These are phyloP conservation scores for Starmerella khaoyaiensis DNA, from an alignment of 805 yeast species.

Conservation along the genomic window DNA sequence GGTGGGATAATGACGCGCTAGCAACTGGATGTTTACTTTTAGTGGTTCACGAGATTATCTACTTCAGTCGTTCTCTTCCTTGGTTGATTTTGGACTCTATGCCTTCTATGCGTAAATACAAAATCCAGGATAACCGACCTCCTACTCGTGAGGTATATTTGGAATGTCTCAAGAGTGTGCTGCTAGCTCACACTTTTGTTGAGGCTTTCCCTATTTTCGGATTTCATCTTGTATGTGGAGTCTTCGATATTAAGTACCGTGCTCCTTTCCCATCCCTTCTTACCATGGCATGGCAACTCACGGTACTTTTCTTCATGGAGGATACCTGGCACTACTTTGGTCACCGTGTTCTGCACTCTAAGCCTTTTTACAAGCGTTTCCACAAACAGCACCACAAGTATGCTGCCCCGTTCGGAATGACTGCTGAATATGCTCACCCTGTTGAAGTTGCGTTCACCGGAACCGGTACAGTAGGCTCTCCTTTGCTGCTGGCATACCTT, in stretches of 20 bases:
- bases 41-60: slow-evolving; percentile 70
- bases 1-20: slow-evolving; percentile 71
- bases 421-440: slow-evolving; percentile 98
- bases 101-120: slow-evolving; percentile 74
- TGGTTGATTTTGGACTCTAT: slow-evolving; percentile 81
- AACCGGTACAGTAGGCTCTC: slow-evolving; percentile 92
- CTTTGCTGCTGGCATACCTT: slow-evolving; percentile 67
- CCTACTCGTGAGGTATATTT: slow-evolving; percentile 78
- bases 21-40: slow-evolving; percentile 87
- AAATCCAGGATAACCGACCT: slow-evolving; percentile 75
- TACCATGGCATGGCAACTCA: slow-evolving; percentile 52
- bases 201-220: slow-evolving; percentile 97
- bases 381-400: slow-evolving; percentile 97
- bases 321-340: slow-evolving; percentile 97
- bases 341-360: slow-evolving; percentile 76
- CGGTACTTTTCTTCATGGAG: slow-evolving; percentile 69
- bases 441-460: slow-evolving; percentile 83
- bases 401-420: slow-evolving; percentile 93
- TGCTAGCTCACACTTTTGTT: slow-evolving; percentile 76
- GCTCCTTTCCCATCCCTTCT: slow-evolving; percentile 73
- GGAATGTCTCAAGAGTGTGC: slow-evolving; percentile 78
- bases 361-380: slow-evolving; percentile 76
- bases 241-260: slow-evolving; percentile 58
- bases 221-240: slow-evolving; percentile 82
- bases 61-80: slow-evolving; percentile 85